phyloP scores from a whole-genome alignment of 1,284 basidiomycete genomes.

The Earliella scabrosa region DNA sequence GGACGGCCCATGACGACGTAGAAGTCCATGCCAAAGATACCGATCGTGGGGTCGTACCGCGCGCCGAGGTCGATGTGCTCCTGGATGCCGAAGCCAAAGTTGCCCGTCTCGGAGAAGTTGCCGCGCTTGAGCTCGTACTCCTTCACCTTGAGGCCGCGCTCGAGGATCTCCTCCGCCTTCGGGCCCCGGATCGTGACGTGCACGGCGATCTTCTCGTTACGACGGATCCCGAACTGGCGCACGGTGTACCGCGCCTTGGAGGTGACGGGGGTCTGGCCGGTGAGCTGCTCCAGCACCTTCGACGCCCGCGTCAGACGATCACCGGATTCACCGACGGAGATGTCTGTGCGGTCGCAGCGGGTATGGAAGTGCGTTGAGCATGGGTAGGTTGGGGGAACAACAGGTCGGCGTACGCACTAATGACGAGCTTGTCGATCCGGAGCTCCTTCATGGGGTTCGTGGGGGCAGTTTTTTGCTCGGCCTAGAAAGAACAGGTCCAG shows the following conservation, averaged over 20 bases:
- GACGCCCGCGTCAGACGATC: constrained; percentile 99
- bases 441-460: constrained; percentile 96
- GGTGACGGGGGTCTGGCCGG: constrained; percentile 98
- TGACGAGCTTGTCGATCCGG: constrained; percentile 98
- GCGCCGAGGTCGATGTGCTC: constrained; percentile 99
- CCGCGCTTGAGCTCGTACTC: constrained; percentile 95
- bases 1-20: constrained; percentile 98
- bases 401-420: constrained; percentile 72
- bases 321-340: constrained; percentile 99
- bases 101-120: constrained; percentile 98
- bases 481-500: constrained; percentile 57
- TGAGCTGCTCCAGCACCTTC: constrained; percentile 99
- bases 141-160: constrained; percentile 99
- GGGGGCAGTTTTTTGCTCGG: constrained; percentile 88
- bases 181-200: constrained; percentile 99
- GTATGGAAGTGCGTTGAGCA: background rate
- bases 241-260: constrained; percentile 99
- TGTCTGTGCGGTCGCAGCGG: constrained; percentile 80
- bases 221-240: constrained; percentile 98
- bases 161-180: constrained; percentile 99
- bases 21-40: constrained; percentile 99
- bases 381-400: background rate
- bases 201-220: constrained; percentile 99
- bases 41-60: constrained; percentile 95
- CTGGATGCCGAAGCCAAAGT: constrained; percentile 98